phyloP scores from a whole-genome alignment of 2,329 filamentous ascomycete genomes.

The Scedosporium minutisporum region DNA sequence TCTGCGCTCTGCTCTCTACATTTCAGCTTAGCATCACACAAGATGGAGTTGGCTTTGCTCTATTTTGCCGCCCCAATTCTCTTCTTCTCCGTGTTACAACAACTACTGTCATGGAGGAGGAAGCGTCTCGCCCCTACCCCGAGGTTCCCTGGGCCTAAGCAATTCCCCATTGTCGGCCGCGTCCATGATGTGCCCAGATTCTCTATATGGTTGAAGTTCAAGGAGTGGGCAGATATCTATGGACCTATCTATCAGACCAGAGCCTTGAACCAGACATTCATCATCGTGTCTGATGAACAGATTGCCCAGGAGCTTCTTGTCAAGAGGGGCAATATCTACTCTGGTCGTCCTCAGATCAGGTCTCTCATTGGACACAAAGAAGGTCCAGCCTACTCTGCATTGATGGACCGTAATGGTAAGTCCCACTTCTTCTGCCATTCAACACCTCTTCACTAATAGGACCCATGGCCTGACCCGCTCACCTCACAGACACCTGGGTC shows the following conservation, averaged over 20 bases:
- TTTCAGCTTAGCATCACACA: too few relatives aligned
- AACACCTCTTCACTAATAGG: neutral
- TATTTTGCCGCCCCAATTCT: too few relatives aligned
- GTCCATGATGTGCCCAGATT: slow-evolving; percentile 38
- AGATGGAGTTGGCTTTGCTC: too few relatives aligned
- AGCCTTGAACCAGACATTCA: slow-evolving; percentile 27
- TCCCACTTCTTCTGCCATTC: neutral
- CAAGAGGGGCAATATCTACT: slow-evolving; percentile 39
- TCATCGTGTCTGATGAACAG: slow-evolving; percentile 36
- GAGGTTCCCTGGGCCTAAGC: slow-evolving; percentile 34
- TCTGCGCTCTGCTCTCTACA: too few relatives aligned
- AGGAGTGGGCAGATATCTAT: slow-evolving; percentile 32
- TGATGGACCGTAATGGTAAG: slow-evolving; percentile 42
- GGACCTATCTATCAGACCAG: slow-evolving; percentile 35
- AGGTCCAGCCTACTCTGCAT: slow-evolving; percentile 34
- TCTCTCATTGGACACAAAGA: slow-evolving; percentile 39
- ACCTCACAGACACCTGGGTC: slow-evolving; percentile 30
- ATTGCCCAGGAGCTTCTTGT: slow-evolving; percentile 39
- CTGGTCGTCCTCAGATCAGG: slow-evolving; percentile 37
- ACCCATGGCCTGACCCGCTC: neutral
- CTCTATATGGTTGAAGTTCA: slow-evolving; percentile 40
- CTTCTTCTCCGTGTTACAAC: too few relatives aligned
- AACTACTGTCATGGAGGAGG: too few relatives aligned
- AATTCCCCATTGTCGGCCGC: slow-evolving; percentile 37
- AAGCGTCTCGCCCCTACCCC: too few relatives aligned